Evolutionary conservation across 2,329 filamentous ascomycete genomes (phyloP).

Genomic region (Aphanocladium album): DNA sequence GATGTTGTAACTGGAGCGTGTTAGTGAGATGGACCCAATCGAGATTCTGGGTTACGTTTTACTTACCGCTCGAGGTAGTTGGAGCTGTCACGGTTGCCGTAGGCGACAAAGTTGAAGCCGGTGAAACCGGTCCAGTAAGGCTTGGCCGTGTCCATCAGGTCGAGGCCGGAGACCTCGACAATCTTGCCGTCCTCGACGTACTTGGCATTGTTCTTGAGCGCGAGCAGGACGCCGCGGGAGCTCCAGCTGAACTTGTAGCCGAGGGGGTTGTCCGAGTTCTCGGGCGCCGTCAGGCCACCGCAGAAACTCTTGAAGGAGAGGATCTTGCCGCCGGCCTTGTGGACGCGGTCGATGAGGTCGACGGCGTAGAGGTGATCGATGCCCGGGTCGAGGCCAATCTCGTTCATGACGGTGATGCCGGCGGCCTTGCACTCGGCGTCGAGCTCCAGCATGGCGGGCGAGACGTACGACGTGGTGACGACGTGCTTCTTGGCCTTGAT

Average conservation of each 20-base stretch:
- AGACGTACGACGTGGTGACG: constrained; percentile 91
- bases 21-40: background rate
- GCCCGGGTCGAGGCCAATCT: constrained; percentile 62
- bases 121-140: constrained; percentile 92
- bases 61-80: constrained; percentile 67
- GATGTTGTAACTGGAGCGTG: constrained; percentile 60
- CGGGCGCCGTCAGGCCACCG: constrained; percentile 67
- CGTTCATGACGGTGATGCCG: constrained; percentile 96
- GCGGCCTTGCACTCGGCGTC: constrained; percentile 79
- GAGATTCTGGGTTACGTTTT: background rate
- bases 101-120: constrained; percentile 76
- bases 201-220: constrained; percentile 78
- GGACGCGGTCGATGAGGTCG: constrained; percentile 84
- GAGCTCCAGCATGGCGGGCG: constrained; percentile 85
- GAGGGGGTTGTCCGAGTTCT: constrained; percentile 79
- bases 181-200: constrained; percentile 77
- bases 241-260: constrained; percentile 63
- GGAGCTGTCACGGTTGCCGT: constrained; percentile 88
- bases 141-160: constrained; percentile 83
- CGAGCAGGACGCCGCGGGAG: constrained; percentile 74
- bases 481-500: constrained; percentile 94
- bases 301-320: constrained; percentile 78
- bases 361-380: constrained; percentile 76
- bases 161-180: constrained; percentile 57
- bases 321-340: constrained; percentile 81